Evolutionary conservation across 345 rosid genomes (phyloP).

Genomic region (Eutrema heterophyllum): DNA sequence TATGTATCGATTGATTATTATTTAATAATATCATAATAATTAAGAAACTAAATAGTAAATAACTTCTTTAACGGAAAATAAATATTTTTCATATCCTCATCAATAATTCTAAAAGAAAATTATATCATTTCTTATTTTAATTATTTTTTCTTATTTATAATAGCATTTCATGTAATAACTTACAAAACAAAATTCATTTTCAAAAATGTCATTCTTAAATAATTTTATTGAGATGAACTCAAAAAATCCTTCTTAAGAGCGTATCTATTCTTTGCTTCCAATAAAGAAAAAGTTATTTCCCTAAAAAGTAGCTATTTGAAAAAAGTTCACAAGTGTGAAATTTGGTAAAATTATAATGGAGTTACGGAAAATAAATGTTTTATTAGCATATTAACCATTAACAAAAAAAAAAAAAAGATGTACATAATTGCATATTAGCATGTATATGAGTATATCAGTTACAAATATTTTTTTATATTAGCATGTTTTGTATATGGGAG

Average conservation of each 20-base stretch:
- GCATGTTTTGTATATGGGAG: not conserved
- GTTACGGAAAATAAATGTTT: not conserved
- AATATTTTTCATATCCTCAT: no score
- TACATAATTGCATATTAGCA: not conserved
- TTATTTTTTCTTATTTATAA: no score
- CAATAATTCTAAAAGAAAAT: no score
- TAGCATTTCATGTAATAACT: no score
- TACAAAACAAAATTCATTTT: no score
- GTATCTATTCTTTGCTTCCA: not conserved
- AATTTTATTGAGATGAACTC: no score
- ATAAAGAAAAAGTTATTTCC: not conserved
- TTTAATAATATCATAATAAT: no score
- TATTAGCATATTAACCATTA: not conserved
- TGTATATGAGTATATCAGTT: not conserved
- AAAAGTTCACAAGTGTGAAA: not conserved
- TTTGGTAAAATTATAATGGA: not conserved
- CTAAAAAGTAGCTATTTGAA: not conserved
- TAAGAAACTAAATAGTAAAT: no score
- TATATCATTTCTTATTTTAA: no score
- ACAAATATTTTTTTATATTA: not conserved
- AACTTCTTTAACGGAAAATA: no score
- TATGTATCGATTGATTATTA: no score
- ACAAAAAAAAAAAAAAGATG: not conserved
- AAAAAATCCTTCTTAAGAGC: not conserved
- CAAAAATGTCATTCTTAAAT: no score